Percentiles rank a stretch among this genome's conserved stretches.
Evolutionary conservation across 164 flowering plant species (phyloP).

Genomic region (Annona cherimola): DNA sequence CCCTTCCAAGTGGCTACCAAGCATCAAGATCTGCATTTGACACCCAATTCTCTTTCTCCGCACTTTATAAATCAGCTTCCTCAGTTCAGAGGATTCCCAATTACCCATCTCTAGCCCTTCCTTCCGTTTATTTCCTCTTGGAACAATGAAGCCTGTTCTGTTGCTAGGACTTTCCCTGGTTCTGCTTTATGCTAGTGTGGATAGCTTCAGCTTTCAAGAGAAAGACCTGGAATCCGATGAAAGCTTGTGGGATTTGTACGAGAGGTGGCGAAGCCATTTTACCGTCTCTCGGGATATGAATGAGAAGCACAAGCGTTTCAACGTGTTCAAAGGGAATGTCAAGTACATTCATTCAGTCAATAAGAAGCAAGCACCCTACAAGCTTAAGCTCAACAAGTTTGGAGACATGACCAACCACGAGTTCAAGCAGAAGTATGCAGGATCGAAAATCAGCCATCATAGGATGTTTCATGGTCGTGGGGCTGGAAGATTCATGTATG

Average conservation of each 20-base stretch:
- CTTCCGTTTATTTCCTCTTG: no score
- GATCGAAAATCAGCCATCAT: slow-evolving; percentile 51
- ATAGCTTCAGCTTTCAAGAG: slow-evolving; percentile 45
- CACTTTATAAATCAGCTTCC: not conserved
- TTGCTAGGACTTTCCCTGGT: slow-evolving; percentile 25
- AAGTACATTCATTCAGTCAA: slow-evolving; percentile 39
- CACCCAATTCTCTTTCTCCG: not conserved
- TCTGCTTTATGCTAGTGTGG: slow-evolving; percentile 21
- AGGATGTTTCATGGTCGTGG: slow-evolving; percentile 44
- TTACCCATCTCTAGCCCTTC: not conserved
- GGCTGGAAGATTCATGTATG: slow-evolving; percentile 50
- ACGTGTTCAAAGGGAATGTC: slow-evolving; percentile 57
- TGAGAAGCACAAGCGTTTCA: slow-evolving; percentile 60
- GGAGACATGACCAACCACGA: slow-evolving; percentile 70
- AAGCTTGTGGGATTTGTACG: slow-evolving; percentile 50
- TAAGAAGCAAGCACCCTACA: slow-evolving; percentile 50
- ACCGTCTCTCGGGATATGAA: slow-evolving; percentile 37
- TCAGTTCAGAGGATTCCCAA: not conserved
- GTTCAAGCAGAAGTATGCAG: slow-evolving; percentile 42
- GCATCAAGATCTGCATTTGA: no score
- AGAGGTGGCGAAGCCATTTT: slow-evolving; percentile 61
- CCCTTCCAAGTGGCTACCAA: no score
- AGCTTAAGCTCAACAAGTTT: slow-evolving; percentile 54
- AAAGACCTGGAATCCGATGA: slow-evolving; percentile 51
- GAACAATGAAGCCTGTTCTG: slow-evolving; percentile 19